phyloP scores from a whole-genome alignment of 768 basidiomycete species.

The Mycena chlorophos region DNA sequence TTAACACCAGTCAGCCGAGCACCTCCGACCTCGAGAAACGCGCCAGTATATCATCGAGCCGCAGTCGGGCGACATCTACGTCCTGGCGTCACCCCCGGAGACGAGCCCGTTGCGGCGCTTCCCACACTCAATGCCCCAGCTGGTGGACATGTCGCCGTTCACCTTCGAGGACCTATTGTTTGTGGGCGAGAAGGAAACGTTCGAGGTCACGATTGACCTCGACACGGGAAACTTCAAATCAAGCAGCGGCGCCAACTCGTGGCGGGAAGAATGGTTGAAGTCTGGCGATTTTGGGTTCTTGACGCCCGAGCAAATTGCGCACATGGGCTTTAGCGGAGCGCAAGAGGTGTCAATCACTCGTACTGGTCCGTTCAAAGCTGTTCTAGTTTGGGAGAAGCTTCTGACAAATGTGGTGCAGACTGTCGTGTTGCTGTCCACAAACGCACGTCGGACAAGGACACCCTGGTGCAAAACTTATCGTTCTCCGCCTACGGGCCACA shows the following conservation, averaged over 20 bases:
- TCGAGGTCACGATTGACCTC: conserved; percentile 69
- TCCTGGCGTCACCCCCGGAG: conserved; percentile 71
- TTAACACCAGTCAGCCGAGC: too few relatives aligned
- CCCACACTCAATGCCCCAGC: conserved; percentile 87
- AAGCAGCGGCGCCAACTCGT: conserved; percentile 72
- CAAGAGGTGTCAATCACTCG: conserved; percentile 53
- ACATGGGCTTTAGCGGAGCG: too few relatives aligned
- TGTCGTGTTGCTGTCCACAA: conserved; percentile 87
- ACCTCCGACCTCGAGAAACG: conserved; percentile 41
- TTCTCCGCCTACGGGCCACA: conserved; percentile 95
- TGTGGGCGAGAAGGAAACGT: conserved; percentile 89
- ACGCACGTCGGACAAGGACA: conserved; percentile 38
- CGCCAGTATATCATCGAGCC: conserved; percentile 91
- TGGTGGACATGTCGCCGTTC: conserved; percentile 91
- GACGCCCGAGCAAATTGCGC: conserved; percentile 35
- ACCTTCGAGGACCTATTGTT: conserved; percentile 72
- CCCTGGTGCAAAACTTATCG: conserved; percentile 74
- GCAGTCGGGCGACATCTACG: conserved; percentile 90
- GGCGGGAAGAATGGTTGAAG: conserved; percentile 57
- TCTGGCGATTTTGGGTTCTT: conserved; percentile 59
- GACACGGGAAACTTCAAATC: conserved; percentile 81
- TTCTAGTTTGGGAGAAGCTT: background rate
- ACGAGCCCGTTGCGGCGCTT: conserved; percentile 78
- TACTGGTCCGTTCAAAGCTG: conserved; percentile 42
- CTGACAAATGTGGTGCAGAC: conserved; percentile 52